Base-by-base conservation (phyloP, 768 basidiomycete genomes). In the Mycena polygramma region DNA sequence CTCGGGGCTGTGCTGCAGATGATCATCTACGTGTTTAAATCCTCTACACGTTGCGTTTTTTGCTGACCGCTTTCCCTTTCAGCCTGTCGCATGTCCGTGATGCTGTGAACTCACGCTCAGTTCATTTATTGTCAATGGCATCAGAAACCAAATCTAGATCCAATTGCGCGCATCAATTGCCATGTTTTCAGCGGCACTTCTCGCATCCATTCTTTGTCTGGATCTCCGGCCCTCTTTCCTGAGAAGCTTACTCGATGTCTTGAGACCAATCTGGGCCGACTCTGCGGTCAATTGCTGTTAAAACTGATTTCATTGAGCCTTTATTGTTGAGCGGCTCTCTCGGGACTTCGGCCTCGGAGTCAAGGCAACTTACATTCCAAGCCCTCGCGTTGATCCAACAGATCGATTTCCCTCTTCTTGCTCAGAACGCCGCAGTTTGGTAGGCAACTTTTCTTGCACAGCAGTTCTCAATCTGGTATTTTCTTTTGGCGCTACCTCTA, bases 381-480 rank as follows among this genome's bases (percentile, higher is more conserved):
- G 48, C 59, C 48, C 45, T 52, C 41, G 22, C 8, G 22, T 36
- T 61, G 54, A 54, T 63, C 46, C 24, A 63, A 46, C 67, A 11
- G 11, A n/a, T 60, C 57, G 66, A 73, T 70, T 54, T 63, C 45
- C 41, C 41, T 35, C 48, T 35, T 73, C 68, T 39, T 73, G 60
- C 55, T 64, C 67, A 59, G 55, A 20, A n/a, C 48, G 63, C 39
- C 67, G 65, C 69, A 61, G 49, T 62, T 63, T 63, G 61, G 64
- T 48, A 70, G 63, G 63, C 57, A 67, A 68, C 60, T 73, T 64
- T 41, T 10, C 11, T 41, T 64, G 60, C 69, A 73, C 72, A 73
- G 72, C 71, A 69, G 62, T 63, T 63, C 54, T 63, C 66, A 66
- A 73, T 70, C 41, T 67, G 72, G 63, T 64, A 51, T 39, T 54